Evolutionary conservation across 2,329 filamentous ascomycete genomes (phyloP).

Genomic region (Nigrospora osmanthi): DNA sequence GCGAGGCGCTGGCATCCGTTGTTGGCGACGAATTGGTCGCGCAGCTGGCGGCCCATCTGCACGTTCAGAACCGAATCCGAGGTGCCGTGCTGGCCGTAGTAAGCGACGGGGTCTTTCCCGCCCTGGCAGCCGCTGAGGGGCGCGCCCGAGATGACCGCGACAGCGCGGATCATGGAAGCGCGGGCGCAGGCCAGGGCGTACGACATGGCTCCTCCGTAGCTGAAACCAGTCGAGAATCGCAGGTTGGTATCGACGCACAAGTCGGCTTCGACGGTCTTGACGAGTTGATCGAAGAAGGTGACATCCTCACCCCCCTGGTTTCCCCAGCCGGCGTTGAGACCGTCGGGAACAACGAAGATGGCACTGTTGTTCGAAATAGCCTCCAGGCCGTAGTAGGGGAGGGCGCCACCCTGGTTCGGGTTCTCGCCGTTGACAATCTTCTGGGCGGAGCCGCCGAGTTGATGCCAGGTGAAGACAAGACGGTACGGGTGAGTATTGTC

Average conservation of each 20-base stretch:
- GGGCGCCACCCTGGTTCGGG: conserved; percentile 11
- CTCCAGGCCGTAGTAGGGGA: conserved; percentile 24
- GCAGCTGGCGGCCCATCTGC: conserved; percentile 19
- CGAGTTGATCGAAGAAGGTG: conserved; percentile 22
- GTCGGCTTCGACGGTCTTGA: conserved; percentile 21
- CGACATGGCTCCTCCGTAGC: conserved; percentile 27
- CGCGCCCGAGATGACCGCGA: conserved; percentile 21
- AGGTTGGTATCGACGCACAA: conserved; percentile 25
- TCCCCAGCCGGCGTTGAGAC: conserved; percentile 23
- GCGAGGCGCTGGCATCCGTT: conserved; percentile 22
- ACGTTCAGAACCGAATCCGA: conserved; percentile 26
- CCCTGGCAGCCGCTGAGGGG: conserved; percentile 20
- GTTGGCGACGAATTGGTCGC: conserved; percentile 26
- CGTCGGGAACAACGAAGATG: conserved; percentile 27
- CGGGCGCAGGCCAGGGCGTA: conserved; percentile 27
- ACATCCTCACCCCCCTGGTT: conserved; percentile 27
- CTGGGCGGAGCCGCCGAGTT: conserved; percentile 22
- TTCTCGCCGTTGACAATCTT: conserved; percentile 18
- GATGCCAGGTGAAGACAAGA: conserved; percentile 28
- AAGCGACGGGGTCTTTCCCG: conserved; percentile 24
- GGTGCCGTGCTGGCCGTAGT: conserved; percentile 22
- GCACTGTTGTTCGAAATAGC: conserved; percentile 15
- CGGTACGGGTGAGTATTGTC: conserved; percentile 24
- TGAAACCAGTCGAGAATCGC: conserved; percentile 27
- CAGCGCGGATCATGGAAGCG: conserved; percentile 19